Conservation (phyloP, 148 eudicot species). For the Amaranthus cruentus region DNA sequence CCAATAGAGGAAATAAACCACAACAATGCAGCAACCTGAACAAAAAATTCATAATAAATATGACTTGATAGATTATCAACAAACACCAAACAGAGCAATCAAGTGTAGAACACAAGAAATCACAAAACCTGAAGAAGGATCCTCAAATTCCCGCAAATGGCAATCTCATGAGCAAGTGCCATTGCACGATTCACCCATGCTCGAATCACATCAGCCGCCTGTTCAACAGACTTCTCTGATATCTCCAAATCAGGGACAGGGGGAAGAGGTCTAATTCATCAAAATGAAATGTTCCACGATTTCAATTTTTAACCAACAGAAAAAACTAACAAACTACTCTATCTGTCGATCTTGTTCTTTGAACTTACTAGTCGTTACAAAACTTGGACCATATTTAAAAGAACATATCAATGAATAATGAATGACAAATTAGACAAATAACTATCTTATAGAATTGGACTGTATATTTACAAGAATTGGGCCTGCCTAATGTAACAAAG, state of each 20-base stretch:
- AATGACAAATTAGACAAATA: neutral
- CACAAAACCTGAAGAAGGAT: slow-evolving; percentile 54
- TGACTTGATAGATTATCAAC: neutral
- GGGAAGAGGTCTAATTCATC: slow-evolving; percentile 67
- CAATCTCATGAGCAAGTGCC: slow-evolving; percentile 68
- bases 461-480: no score
- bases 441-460: no score
- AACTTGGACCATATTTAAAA: neutral
- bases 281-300: neutral
- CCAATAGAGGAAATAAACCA: slow-evolving; percentile 71
- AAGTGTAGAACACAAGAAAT: neutral
- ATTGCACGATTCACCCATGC: slow-evolving; percentile 57
- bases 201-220: slow-evolving; percentile 53
- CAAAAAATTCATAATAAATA: neutral
- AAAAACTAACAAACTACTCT: no score
- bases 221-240: slow-evolving; percentile 57
- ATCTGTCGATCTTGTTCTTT: no score
- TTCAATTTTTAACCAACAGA: neutral
- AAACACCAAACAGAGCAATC: neutral
- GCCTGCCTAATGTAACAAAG: no score
- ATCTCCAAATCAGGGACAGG: slow-evolving; percentile 88
- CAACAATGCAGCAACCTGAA: slow-evolving; percentile 57
- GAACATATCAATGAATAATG: neutral
- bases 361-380: neutral
- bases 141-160: slow-evolving; percentile 64